These are phyloP conservation scores for Martiniozyma abietophila DNA, from an alignment of 805 yeast species.

Conservation along the genomic window DNA sequence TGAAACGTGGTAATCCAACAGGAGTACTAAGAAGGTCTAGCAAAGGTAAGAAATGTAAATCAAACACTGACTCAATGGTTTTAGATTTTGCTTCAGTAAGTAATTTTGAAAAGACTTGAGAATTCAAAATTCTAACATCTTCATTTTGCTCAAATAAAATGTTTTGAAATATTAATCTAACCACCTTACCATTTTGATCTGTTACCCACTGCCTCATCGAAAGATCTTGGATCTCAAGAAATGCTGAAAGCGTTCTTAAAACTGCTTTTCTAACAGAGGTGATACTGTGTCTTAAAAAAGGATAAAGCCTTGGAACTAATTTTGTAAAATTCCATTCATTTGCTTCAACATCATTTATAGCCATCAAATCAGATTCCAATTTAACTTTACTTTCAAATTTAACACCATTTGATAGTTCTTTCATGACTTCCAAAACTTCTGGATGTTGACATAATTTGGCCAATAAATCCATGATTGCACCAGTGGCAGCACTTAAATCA, in stretches of 20 bases:
- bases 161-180: conserved; percentile 78
- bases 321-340: conserved; percentile 43
- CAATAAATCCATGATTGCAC: conserved; percentile 89
- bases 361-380: conserved; percentile 33
- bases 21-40: conserved; percentile 79
- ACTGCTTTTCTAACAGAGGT: conserved; percentile 87
- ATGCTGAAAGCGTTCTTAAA: conserved; percentile 67
- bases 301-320: conserved; percentile 84
- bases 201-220: conserved; percentile 54
- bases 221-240: conserved; percentile 44
- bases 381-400: conserved; percentile 18
- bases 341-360: too few relatives aligned
- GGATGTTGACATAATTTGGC: conserved; percentile 80
- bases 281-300: conserved; percentile 89
- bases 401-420: conserved; percentile 40
- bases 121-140: conserved; percentile 57
- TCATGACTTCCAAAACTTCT: conserved; percentile 66
- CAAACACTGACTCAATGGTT: conserved; percentile 45
- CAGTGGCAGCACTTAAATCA: conserved; percentile 90
- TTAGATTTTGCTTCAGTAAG: conserved; percentile 35
- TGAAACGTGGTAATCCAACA: conserved; percentile 84
- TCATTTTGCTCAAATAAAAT: conserved; percentile 80
- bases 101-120: conserved; percentile 48
- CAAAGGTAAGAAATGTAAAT: conserved; percentile 49
- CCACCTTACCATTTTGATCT: conserved; percentile 44